Percentiles rank a stretch among this genome's conserved stretches.
Evolutionary conservation across 306 rosid species (phyloP).

Genomic region (Castanea crenata): DNA sequence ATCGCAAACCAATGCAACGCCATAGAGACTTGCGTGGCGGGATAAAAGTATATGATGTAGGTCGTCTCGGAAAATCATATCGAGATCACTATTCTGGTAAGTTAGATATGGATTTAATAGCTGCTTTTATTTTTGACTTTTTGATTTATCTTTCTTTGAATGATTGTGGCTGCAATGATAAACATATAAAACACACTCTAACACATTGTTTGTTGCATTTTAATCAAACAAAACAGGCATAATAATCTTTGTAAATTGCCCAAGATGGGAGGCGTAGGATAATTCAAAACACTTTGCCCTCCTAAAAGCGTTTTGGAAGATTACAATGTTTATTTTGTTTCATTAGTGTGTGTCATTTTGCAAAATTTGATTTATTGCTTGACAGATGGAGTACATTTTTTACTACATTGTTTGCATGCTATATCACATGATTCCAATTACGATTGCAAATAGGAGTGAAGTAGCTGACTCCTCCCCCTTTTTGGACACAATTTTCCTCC

Average conservation of each 20-base stretch:
- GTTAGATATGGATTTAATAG: neutral
- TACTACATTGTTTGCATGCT: neutral
- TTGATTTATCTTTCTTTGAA: neutral
- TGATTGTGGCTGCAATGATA: neutral
- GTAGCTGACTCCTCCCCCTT: neutral
- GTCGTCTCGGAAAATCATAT: neutral
- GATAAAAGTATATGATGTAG: neutral
- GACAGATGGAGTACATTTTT: no score
- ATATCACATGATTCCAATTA: neutral
- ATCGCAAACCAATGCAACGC: neutral
- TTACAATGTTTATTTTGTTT: neutral
- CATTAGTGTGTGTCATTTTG: neutral
- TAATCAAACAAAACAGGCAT: no score
- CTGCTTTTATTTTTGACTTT: neutral
- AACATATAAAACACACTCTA: neutral
- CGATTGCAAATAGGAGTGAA: neutral
- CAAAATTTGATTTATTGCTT: neutral
- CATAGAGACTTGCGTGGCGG: neutral
- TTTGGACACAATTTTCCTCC: no score
- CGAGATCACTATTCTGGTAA: neutral
- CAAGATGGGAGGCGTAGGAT: no score
- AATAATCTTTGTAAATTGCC: no score
- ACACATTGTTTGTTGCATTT: neutral
- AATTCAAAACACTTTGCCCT: no score
- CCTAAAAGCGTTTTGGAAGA: no score